Evolutionary conservation across 345 rosid genomes (phyloP).

Genomic region (Populus ilicifolia): DNA sequence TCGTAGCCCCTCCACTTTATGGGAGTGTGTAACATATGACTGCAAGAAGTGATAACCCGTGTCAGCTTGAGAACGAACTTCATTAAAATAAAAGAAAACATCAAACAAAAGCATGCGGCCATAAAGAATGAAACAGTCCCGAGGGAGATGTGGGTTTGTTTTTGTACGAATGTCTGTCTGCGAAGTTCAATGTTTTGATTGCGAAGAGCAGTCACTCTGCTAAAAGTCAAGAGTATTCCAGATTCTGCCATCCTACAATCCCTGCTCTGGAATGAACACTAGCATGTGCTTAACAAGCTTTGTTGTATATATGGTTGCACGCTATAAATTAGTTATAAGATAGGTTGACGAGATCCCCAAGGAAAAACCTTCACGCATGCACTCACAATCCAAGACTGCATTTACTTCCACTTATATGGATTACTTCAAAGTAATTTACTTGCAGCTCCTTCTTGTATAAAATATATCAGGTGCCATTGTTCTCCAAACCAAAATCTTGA

Average conservation of each 20-base stretch:
- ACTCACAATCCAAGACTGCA: neutral
- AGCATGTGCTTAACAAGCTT: neutral
- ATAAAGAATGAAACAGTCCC: too few relatives aligned
- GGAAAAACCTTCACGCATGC: neutral
- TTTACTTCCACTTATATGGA: neutral
- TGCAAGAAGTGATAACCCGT: too few relatives aligned
- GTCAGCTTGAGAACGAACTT: too few relatives aligned
- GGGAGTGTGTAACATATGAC: too few relatives aligned
- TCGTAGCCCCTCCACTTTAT: too few relatives aligned
- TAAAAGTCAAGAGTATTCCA: neutral
- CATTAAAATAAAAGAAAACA: too few relatives aligned
- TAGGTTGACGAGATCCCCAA: neutral
- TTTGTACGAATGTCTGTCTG: neutral
- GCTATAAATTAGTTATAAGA: neutral
- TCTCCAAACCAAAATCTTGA: too few relatives aligned
- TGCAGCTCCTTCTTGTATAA: conserved; percentile 1
- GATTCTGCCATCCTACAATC: neutral
- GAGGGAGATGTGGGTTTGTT: neutral
- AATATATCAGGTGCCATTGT: too few relatives aligned
- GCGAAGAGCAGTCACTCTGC: neutral
- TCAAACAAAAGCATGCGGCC: neutral
- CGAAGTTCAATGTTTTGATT: neutral
- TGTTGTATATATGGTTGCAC: neutral
- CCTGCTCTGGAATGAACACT: neutral
- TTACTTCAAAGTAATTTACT: neutral